Conservation (phyloP, 345 rosid species). For the Moringa oleifera region DNA sequence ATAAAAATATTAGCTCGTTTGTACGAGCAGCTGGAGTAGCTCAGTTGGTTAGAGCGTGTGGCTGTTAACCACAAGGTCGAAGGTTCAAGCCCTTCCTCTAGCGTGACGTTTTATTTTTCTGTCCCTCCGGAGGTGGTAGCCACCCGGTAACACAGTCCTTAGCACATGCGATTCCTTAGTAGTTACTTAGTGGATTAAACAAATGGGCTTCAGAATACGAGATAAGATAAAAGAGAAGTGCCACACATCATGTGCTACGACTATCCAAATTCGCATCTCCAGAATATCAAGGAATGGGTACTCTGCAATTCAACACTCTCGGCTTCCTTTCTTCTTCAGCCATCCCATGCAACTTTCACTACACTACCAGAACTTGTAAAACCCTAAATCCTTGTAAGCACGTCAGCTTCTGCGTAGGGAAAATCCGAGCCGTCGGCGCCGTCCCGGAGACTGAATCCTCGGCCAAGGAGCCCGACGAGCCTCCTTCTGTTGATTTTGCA, state of each 20-base stretch:
- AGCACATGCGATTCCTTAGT: no score
- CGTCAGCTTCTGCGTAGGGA: constrained; percentile 16
- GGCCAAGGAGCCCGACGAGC: constrained; percentile 34
- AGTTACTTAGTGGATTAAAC: no score
- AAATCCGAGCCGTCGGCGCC: constrained; percentile 45
- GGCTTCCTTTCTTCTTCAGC: constrained; percentile 43
- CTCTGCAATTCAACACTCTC: constrained; percentile 51
- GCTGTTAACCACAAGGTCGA: constrained; percentile 96
- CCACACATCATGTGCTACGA: no score
- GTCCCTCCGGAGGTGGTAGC: no score
- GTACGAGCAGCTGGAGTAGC: constrained; percentile 85
- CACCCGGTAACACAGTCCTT: no score
- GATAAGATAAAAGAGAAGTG: no score
- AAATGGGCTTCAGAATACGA: no score
- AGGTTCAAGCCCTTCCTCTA: constrained; percentile 87
- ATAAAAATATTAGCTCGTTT: no score
- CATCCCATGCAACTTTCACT: constrained; percentile 13
- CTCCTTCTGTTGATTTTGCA: constrained; percentile 60
- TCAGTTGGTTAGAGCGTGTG: constrained; percentile 96
- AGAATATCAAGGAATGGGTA: constrained; percentile 40
- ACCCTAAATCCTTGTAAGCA: constrained; percentile 22
- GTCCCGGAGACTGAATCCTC: constrained; percentile 34
- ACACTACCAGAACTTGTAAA: constrained; percentile 12
- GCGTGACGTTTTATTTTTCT: no score
- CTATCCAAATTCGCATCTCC: no score